Base-by-base conservation (phyloP, 1,284 basidiomycete genomes). In the Inonotus obliquus region DNA sequence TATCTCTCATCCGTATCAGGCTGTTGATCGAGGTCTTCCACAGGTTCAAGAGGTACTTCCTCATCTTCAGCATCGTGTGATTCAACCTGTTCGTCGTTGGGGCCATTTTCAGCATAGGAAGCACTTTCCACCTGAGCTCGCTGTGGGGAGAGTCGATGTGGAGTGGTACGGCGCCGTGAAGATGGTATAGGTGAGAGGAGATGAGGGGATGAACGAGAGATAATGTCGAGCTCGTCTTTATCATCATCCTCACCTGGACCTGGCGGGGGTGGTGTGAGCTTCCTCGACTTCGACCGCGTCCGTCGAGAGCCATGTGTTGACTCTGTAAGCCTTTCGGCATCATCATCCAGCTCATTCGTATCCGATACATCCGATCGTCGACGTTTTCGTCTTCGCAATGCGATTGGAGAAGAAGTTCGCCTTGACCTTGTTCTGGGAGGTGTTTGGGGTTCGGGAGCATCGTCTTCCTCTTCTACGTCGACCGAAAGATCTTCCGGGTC, bases 191-290 rank as follows among this genome's bases (percentile, higher is more conserved):
- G 39, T 7, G 25, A 21, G 17, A n/a, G 1, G 17, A 10, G 17
- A 9, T 49, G 52, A 13, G 58, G 29, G 7, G 58, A 60, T n/a
- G 45, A 41, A 53, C 39, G 44, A 32, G 60, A 61, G 10, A 61
- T 57, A 10, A 61, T 57, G 21, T 61, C 60, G 6, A 61, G 48
- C n/a, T 61, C 60, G 45, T 63, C 57, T 14, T 21, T 21, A 13
- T 60, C 59, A 9, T 57, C 62, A 25, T 57, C 53, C 11, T 63
- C 55, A 48, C n/a, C 35, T n/a, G 32, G 32, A 4, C 4, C 32
- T 4, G 39, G 19, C 19, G n/a, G 35, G 10, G 53, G 25, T 14
- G 32, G 55, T 35, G 44, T 47, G 2, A 35, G 41, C 47, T 47
- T 60, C 19, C 29, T 49, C 9, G 35, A 55, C 44, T 29, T 55